These are phyloP conservation scores for Rheum nobile DNA, from an alignment of 148 eudicot species.

Conservation along the genomic window DNA sequence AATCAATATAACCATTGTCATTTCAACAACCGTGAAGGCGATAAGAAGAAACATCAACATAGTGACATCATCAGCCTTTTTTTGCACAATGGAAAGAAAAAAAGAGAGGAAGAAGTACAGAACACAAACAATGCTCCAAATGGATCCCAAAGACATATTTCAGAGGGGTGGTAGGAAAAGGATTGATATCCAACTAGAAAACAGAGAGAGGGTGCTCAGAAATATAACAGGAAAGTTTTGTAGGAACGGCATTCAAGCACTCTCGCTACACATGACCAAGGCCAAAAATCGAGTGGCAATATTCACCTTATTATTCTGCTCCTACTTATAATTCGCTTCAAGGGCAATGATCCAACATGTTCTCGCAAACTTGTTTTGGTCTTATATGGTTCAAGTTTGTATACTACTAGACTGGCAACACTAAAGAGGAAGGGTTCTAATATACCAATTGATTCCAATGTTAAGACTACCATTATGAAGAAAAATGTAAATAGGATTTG, in stretches of 20 bases:
- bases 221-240: too few species aligned
- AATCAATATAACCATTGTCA: background rate
- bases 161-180: background rate
- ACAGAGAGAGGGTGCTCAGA: background rate
- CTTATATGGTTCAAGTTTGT: too few species aligned
- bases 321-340: background rate
- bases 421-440: background rate
- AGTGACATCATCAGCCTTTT: background rate
- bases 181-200: background rate
- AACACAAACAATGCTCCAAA: background rate
- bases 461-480: background rate
- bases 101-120: background rate
- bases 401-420: too few species aligned
- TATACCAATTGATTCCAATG: background rate
- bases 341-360: background rate
- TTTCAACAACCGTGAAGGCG: background rate
- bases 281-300: background rate
- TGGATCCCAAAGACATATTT: background rate
- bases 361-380: too few species aligned
- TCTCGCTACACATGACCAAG: background rate
- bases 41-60: background rate
- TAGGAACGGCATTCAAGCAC: background rate
- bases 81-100: too few species aligned
- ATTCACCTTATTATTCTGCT: background rate
- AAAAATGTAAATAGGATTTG: background rate